Evolutionary conservation across 164 flowering plant species (phyloP).

Genomic region (Stephania japonica): DNA sequence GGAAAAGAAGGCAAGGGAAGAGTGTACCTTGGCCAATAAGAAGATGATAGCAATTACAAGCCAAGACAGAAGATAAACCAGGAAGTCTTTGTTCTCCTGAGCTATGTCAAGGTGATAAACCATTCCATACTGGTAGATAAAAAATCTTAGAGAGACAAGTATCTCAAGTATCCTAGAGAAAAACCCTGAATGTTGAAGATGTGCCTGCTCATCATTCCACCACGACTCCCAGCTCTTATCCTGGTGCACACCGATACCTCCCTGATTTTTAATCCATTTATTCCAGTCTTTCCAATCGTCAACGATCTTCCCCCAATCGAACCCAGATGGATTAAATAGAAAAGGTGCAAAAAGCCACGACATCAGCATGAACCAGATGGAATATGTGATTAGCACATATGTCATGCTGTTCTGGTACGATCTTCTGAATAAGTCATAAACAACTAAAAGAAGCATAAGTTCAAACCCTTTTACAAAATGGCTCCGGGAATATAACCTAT

Average conservation of each 20-base stretch:
- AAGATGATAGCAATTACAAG: conserved; percentile 59
- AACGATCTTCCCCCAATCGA: conserved; percentile 70
- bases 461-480: conserved; percentile 96
- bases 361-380: conserved; percentile 84
- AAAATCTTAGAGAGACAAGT: conserved; percentile 75
- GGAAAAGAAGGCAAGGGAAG: neutral
- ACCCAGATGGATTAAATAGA: conserved; percentile 91
- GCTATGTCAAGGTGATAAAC: conserved; percentile 94
- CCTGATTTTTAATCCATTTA: conserved; percentile 83
- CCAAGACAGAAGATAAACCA: conserved; percentile 88
- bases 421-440: conserved; percentile 60
- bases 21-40: conserved; percentile 59
- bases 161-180: conserved; percentile 56
- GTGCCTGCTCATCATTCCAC: conserved; percentile 92
- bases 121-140: conserved; percentile 88
- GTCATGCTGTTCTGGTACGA: conserved; percentile 64
- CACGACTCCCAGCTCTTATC: conserved; percentile 98
- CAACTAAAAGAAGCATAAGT: conserved; percentile 62
- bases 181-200: conserved; percentile 61
- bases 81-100: conserved; percentile 53
- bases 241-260: conserved; percentile 81
- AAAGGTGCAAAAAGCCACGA: conserved; percentile 97
- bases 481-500: conserved; percentile 88
- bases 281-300: conserved; percentile 98
- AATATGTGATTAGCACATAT: conserved; percentile 63